Evolutionary conservation across 345 rosid genomes (phyloP), one percentile per base, ranked within the genome.

Genomic region (Psidium friedrichsthalianum): DNA sequence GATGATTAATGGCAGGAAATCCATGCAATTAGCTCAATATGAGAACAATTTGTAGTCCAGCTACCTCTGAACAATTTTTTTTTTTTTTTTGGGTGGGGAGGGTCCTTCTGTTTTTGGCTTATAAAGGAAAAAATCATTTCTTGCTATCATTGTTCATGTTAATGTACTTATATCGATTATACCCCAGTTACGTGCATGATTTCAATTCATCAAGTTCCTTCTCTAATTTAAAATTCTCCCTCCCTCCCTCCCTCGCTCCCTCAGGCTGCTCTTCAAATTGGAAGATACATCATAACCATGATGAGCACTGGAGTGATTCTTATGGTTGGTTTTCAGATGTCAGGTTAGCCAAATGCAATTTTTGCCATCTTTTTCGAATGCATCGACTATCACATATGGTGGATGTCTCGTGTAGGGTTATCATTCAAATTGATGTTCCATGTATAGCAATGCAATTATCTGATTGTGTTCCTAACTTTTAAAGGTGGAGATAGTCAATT

Each of bases 261-360:
- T 25, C 85, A 97, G 99, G 88, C 92, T 87, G 98, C 97, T 83
- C 64, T 94, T 59, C 99, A 94, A 89, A 90, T 95, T 84, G 99
- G 95, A 86, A 97, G 99, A 91, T 95, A 94, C 84, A 94, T 97
- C 29, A 95, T 97, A 86, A 97, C 98, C 18, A 95, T 95, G 98
- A 93, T 93, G 93, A 92, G 98, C 90, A 97, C 98, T 40, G 98
- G 98, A 84, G 98, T 93, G 81, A 90, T 97, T 61, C 98, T 95
- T 82, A 91, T 89, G 11, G 88, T 93, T 83, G 99, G 98, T 52
- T 95, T 95, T 92, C 98, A 93, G 88, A 84, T 95, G 88, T 94
- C 99, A 91, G 99, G 99, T 94, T 86, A 90, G 93, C 82, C 51
- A 56, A 55, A 51, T 61, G 51, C 74, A 29, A 54, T 5, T 81